Evolutionary conservation across 2,329 filamentous ascomycete genomes (phyloP).

Genomic region (Paecilomyces sp.): DNA sequence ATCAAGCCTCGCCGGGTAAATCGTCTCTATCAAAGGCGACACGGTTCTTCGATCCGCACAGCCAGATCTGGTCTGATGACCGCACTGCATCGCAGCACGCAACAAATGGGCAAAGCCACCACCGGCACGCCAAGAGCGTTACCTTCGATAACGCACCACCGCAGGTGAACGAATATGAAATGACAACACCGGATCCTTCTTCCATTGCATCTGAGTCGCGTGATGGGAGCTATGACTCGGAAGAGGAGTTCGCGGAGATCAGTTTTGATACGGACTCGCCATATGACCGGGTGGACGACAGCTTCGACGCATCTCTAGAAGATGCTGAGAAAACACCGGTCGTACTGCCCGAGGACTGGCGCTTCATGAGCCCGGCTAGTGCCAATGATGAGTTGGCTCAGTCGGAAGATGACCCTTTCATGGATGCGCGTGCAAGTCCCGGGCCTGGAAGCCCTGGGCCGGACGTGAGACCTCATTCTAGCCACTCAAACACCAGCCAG

Average conservation of each 20-base stretch:
- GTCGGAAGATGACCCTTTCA: conserved; percentile 61
- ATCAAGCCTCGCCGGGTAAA: conserved; percentile 74
- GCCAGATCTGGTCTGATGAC: conserved; percentile 59
- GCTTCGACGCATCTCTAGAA: conserved; percentile 91
- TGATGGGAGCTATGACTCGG: conserved; percentile 85
- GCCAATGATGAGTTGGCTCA: conserved; percentile 49
- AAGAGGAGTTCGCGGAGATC: conserved; percentile 54
- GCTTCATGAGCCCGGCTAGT: conserved; percentile 62
- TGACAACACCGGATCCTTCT: conserved; percentile 94
- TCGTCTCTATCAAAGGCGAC: conserved; percentile 70
- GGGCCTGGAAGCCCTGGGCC: conserved; percentile 60
- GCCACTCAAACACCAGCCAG: conserved; percentile 28
- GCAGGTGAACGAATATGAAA: conserved; percentile 95
- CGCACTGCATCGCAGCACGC: conserved; percentile 54
- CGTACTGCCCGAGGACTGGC: conserved; percentile 95
- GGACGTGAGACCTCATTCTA: conserved; percentile 44
- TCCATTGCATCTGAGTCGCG: conserved; percentile 83
- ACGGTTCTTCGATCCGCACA: conserved; percentile 62
- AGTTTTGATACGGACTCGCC: conserved; percentile 53
- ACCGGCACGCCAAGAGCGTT: conserved; percentile 90
- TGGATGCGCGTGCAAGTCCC: conserved; percentile 55
- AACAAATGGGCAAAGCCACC: conserved; percentile 60
- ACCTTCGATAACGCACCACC: conserved; percentile 93
- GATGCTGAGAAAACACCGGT: conserved; percentile 97
- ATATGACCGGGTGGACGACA: conserved; percentile 62